These are phyloP conservation scores for Sclerospora graminicola DNA, from an alignment of 352 stramenopile genomes.

Conservation along the genomic window DNA sequence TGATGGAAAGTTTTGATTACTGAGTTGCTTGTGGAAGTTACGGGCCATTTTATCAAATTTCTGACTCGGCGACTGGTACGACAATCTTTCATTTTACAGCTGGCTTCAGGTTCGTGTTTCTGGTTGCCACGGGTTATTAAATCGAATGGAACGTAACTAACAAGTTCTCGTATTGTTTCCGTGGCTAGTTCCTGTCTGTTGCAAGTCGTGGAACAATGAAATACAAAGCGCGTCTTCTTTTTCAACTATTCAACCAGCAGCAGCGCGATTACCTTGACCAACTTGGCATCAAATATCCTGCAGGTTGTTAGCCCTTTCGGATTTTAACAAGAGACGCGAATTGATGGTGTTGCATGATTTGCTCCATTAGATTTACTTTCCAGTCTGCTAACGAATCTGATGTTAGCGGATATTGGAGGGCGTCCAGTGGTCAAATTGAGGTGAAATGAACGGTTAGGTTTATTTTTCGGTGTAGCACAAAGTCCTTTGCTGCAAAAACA, in stretches of 20 bases:
- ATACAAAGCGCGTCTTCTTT: conserved; percentile 46
- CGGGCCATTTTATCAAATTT: conserved; percentile 29
- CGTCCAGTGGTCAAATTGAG: conserved; percentile 2
- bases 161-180: no score
- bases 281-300: conserved; percentile 29
- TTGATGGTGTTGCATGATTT: neutral
- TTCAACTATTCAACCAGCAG: conserved; percentile 26
- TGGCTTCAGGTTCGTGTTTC: conserved; percentile 38
- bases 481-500: conserved; percentile 38
- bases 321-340: neutral
- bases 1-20: no score
- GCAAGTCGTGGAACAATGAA: conserved; percentile 28
- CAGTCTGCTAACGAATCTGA: conserved; percentile 34
- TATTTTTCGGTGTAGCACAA: conserved; percentile 19
- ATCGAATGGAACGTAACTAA: no score
- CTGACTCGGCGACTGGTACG: conserved; percentile 46
- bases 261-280: conserved; percentile 24
- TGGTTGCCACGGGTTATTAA: neutral
- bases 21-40: conserved; percentile 37
- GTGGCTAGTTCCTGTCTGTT: conserved; percentile 27
- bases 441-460: conserved; percentile 3
- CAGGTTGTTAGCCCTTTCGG: conserved; percentile 19
- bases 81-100: conserved; percentile 50
- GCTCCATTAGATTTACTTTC: conserved; percentile 32
- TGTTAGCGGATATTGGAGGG: conserved; percentile 16